These are phyloP conservation scores for Erigeron canadensis DNA, from an alignment of 129 eudicot species.

Conservation along the genomic window DNA sequence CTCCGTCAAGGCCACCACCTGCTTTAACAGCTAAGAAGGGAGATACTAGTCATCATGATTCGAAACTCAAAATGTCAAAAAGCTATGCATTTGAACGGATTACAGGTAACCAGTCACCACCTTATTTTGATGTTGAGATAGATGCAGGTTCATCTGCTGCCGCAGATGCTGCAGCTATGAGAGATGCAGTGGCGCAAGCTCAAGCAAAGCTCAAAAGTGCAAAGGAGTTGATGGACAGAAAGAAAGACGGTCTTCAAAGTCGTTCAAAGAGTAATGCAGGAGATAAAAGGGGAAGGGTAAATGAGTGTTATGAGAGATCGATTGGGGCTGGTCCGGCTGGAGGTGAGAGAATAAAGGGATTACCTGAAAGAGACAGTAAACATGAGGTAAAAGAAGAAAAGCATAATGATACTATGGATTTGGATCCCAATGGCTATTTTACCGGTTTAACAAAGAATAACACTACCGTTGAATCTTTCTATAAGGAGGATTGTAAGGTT, in stretches of 20 bases:
- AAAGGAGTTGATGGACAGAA: slow-evolving; percentile 49
- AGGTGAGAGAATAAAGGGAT: slow-evolving; percentile 33
- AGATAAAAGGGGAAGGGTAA: slow-evolving; percentile 35
- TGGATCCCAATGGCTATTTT: slow-evolving; percentile 21
- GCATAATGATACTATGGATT: slow-evolving; percentile 19
- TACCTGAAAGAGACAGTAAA: slow-evolving; percentile 32
- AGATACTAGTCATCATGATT: slow-evolving; percentile 26
- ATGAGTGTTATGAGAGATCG: slow-evolving; percentile 24
- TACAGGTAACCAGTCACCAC: slow-evolving; percentile 43
- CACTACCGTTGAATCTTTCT: slow-evolving; percentile 25
- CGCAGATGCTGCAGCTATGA: slow-evolving; percentile 62
- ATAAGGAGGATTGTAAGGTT: slow-evolving; percentile 28
- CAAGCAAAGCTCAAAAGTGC: slow-evolving; percentile 61
- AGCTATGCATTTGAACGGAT: slow-evolving; percentile 50
- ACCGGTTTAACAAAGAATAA: slow-evolving; percentile 12
- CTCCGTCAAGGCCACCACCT: slow-evolving; percentile 92
- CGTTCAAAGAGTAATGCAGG: slow-evolving; percentile 34
- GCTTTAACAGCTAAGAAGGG: slow-evolving; percentile 43
- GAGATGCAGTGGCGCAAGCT: slow-evolving; percentile 67
- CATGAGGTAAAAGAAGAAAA: slow-evolving; percentile 33
- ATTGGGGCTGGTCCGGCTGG: slow-evolving; percentile 17
- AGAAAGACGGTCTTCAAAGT: slow-evolving; percentile 48
- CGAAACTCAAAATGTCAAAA: slow-evolving; percentile 50
- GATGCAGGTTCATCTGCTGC: slow-evolving; percentile 71
- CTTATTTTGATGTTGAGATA: slow-evolving; percentile 72